These are phyloP conservation scores for Phytophthora pisi DNA, from an alignment of 352 stramenopile genomes.

Conservation along the genomic window DNA sequence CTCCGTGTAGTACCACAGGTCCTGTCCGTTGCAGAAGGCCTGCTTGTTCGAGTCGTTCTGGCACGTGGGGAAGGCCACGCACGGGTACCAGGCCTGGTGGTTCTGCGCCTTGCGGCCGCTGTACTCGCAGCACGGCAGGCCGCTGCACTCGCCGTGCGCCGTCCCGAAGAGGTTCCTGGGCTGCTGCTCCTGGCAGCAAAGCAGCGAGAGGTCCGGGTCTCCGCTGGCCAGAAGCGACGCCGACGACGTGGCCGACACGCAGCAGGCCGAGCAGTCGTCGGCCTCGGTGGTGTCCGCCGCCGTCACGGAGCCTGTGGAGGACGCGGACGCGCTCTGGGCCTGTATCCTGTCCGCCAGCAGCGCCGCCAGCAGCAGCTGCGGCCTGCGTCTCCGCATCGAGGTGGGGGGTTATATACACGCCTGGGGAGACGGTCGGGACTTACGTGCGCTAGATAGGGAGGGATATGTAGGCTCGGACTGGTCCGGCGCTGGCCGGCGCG, in stretches of 20 bases:
- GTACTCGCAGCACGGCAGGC: constrained; percentile 80
- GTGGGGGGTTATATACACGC: background rate
- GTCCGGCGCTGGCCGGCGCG: constrained; percentile 13
- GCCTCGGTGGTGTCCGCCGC: constrained; percentile 24
- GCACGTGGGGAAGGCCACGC: constrained; percentile 79
- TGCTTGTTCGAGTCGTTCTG: constrained; percentile 69
- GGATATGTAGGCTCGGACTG: background rate
- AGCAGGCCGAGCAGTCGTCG: constrained; percentile 76
- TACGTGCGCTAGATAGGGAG: background rate
- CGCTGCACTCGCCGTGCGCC: constrained; percentile 69
- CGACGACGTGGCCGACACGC: constrained; percentile 32
- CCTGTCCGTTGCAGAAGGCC: constrained; percentile 58
- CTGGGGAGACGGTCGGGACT: background rate
- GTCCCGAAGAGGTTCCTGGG: constrained; percentile 63
- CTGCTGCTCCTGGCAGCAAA: constrained; percentile 59
- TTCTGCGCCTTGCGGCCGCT: constrained; percentile 70
- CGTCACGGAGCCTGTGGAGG: constrained; percentile 12
- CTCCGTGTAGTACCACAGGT: constrained; percentile 59
- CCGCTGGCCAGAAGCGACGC: constrained; percentile 22
- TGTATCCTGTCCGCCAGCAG: constrained; percentile 25
- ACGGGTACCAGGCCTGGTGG: constrained; percentile 82
- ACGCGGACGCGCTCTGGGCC: constrained; percentile 20
- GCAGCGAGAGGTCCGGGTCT: constrained; percentile 40
- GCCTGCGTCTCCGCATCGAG: constrained; percentile 41
- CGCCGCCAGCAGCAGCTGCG: constrained; percentile 29